A percentile compares a stretch with the other conserved stretches of the same genome.
Conservation (phyloP, 768 basidiomycete genomes). For the Leccinum broughii region DNA sequence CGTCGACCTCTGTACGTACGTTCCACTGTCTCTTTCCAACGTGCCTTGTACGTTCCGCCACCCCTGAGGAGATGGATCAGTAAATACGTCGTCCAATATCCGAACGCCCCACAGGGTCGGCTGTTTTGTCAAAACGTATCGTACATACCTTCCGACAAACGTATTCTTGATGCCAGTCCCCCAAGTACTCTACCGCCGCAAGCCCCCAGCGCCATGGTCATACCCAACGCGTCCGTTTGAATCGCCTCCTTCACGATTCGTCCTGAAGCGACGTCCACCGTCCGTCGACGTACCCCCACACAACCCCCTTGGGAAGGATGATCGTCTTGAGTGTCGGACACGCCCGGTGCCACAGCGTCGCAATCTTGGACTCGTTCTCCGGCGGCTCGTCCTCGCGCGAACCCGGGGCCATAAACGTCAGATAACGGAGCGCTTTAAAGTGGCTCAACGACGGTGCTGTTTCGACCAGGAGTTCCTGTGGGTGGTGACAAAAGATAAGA, state of each 20-base stretch:
- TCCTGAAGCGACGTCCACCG: constrained; percentile 28
- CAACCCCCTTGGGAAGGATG: constrained; percentile 59
- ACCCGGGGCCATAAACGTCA: constrained; percentile 60
- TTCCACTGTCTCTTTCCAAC: no score
- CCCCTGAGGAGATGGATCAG: no score
- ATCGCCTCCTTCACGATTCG: constrained; percentile 1
- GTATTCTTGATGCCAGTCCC: no score
- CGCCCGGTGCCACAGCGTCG: constrained; percentile 52
- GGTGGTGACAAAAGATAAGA: neutral
- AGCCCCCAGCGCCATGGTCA: no score
- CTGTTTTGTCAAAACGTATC: no score
- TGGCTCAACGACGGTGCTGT: constrained; percentile 39
- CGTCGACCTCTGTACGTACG: no score
- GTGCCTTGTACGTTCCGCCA: no score
- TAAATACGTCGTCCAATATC: no score
- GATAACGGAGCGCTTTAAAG: constrained; percentile 48
- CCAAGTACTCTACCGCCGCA: no score
- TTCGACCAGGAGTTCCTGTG: constrained; percentile 44
- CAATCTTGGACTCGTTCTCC: constrained; percentile 50
- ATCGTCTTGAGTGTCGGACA: constrained; percentile 66
- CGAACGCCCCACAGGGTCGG: no score
- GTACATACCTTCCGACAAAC: no score
- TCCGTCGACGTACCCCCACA: constrained; percentile 50
- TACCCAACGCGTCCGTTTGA: no score
- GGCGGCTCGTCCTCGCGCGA: constrained; percentile 4